phyloP scores from a whole-genome alignment of 2,329 filamentous ascomycete genomes.

The Mollisiaceae sp. region DNA sequence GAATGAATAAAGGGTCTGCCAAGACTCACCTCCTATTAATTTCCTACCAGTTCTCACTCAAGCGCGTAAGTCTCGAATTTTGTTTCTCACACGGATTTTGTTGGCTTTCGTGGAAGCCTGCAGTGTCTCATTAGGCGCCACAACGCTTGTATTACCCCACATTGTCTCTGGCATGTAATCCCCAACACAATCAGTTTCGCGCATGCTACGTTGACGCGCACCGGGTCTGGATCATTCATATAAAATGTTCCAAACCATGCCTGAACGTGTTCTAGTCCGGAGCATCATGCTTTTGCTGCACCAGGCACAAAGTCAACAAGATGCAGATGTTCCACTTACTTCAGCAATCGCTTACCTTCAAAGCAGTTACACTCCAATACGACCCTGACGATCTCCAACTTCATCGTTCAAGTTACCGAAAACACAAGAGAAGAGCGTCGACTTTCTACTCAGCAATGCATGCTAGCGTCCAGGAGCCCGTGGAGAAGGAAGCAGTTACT shows the following conservation, averaged over 20 bases:
- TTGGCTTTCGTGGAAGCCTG: background rate
- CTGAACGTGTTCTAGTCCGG: background rate
- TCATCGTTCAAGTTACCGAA: constrained; percentile 8
- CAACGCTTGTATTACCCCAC: constrained; percentile 1
- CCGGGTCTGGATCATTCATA: constrained; percentile 10
- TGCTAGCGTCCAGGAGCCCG: constrained; percentile 29
- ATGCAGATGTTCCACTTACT: constrained; percentile 20
- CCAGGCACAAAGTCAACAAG: background rate
- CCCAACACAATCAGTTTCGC: constrained; percentile 10
- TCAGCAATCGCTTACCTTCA: constrained; percentile 20
- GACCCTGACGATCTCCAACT: constrained; percentile 16
- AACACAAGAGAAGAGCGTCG: constrained; percentile 7
- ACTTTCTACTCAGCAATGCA: constrained; percentile 22
- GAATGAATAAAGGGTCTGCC: background rate
- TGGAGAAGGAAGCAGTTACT: constrained; percentile 4
- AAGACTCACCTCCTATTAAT: background rate
- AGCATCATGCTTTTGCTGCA: background rate
- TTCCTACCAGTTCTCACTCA: background rate
- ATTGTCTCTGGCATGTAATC: constrained; percentile 2
- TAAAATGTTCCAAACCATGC: background rate
- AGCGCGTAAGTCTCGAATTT: background rate
- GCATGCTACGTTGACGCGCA: constrained; percentile 3
- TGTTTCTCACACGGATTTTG: background rate
- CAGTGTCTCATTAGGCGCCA: constrained; percentile 19
- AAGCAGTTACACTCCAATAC: constrained; percentile 11